Evolutionary conservation across 306 rosid species (phyloP).

Genomic region (Rosa chinensis): DNA sequence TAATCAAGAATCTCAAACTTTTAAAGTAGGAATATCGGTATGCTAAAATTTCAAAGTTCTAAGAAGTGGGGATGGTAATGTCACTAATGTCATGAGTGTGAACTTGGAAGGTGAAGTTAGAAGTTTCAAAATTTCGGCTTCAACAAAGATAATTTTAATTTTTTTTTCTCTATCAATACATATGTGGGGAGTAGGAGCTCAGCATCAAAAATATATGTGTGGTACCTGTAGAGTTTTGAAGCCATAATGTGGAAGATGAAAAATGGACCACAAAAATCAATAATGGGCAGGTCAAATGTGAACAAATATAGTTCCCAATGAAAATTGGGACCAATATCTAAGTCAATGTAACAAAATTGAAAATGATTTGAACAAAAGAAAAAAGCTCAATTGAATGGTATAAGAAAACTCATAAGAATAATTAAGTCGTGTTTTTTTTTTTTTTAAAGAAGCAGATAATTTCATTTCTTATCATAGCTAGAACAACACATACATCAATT

Average conservation of each 20-base stretch:
- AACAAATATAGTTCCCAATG: background rate
- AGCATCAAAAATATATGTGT: background rate
- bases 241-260: slow-evolving; percentile 18
- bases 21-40: background rate
- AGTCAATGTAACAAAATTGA: background rate
- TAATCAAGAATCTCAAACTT: background rate
- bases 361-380: background rate
- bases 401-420: background rate
- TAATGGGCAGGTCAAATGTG: slow-evolving; percentile 1
- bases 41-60: background rate
- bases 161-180: too few species aligned
- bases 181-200: too few species aligned
- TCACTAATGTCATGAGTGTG: background rate
- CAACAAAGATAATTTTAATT: background rate
- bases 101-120: background rate
- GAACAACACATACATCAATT: too few species aligned
- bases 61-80: background rate
- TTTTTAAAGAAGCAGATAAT: too few species aligned
- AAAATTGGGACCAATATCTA: background rate
- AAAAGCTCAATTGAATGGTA: too few species aligned
- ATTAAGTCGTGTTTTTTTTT: too few species aligned
- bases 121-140: background rate
- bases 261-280: slow-evolving; percentile 27
- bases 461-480: too few species aligned
- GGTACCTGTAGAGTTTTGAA: slow-evolving; percentile 15